Percentiles rank a stretch among this genome's conserved stretches.
These are phyloP conservation scores for Achlya hypogyna DNA, from an alignment of 352 stramenopile genomes.

Conservation along the genomic window DNA sequence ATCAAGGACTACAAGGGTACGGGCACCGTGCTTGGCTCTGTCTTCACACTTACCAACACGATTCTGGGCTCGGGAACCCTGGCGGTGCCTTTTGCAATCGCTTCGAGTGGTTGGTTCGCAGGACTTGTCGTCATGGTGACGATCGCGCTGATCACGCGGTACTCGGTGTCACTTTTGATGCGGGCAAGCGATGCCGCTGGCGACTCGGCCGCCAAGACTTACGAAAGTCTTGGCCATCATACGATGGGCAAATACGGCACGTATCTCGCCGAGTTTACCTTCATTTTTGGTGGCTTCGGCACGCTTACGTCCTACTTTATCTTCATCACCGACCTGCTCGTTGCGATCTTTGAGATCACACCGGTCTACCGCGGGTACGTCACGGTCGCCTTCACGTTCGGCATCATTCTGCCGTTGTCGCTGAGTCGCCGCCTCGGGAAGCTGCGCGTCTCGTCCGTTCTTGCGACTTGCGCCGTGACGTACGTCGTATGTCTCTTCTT, in stretches of 20 bases:
- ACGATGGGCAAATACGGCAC: constrained; percentile 56
- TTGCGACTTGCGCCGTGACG: constrained; percentile 53
- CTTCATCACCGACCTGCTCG: constrained; percentile 68
- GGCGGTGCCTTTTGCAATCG: constrained; percentile 59
- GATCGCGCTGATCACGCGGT: constrained; percentile 66
- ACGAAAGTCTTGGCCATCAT: constrained; percentile 63
- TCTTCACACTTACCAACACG: constrained; percentile 67
- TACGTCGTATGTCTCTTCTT: constrained; percentile 62
- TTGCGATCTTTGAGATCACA: constrained; percentile 32
- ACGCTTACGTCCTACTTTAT: constrained; percentile 76
- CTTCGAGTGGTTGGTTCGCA: constrained; percentile 58
- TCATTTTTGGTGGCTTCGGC: constrained; percentile 76
- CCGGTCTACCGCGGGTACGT: constrained; percentile 44
- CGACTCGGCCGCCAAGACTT: constrained; percentile 53
- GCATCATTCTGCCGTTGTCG: constrained; percentile 52
- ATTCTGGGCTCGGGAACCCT: constrained; percentile 66
- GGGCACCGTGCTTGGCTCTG: constrained; percentile 53
- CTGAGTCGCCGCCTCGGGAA: constrained; percentile 49
- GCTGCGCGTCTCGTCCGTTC: constrained; percentile 45
- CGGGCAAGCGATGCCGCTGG: constrained; percentile 51
- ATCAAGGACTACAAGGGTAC: constrained; percentile 4
- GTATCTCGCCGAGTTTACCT: constrained; percentile 62
- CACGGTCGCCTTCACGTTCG: constrained; percentile 29
- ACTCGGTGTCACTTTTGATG: constrained; percentile 61
- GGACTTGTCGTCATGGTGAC: constrained; percentile 56